Conservation (phyloP, 2,329 filamentous ascomycete species). For the Fusarium sp. region DNA sequence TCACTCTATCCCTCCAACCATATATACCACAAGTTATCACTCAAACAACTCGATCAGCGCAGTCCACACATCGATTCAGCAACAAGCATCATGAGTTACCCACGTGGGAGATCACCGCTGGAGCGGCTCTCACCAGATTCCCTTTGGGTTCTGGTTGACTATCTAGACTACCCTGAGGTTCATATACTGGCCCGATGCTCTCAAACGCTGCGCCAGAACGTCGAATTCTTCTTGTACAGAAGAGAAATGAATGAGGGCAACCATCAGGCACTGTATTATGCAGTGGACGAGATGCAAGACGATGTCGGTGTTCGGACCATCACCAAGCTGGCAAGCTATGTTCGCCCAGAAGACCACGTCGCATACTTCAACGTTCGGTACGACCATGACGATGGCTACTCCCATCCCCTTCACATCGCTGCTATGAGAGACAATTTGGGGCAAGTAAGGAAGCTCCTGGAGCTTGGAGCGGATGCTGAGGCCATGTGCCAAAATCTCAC, state of each 20-base stretch:
- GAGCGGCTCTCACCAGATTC: not conserved
- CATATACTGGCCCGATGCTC: not conserved
- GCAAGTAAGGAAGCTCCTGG: not conserved
- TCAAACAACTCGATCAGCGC: not conserved
- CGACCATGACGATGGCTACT: not conserved
- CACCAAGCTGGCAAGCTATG: not conserved
- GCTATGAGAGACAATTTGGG: not conserved
- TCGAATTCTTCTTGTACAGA: not conserved
- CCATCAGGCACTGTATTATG: not conserved
- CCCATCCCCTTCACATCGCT: not conserved
- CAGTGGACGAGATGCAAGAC: not conserved
- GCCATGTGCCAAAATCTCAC: not conserved
- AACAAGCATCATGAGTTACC: not conserved
- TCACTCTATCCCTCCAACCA: not conserved
- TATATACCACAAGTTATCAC: not conserved
- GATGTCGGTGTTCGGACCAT: not conserved
- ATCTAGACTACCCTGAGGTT: not conserved
- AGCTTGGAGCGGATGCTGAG: not conserved
- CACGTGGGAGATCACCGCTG: not conserved
- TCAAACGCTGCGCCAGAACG: not conserved
- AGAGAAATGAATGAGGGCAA: not conserved
- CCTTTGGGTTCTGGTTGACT: not conserved
- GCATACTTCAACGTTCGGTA: not conserved
- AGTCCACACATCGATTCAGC: not conserved
- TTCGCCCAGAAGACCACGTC: not conserved